phyloP scores from a whole-genome alignment of 225 moss, liverwort and hornwort species.

The Marchantia paleacea region DNA sequence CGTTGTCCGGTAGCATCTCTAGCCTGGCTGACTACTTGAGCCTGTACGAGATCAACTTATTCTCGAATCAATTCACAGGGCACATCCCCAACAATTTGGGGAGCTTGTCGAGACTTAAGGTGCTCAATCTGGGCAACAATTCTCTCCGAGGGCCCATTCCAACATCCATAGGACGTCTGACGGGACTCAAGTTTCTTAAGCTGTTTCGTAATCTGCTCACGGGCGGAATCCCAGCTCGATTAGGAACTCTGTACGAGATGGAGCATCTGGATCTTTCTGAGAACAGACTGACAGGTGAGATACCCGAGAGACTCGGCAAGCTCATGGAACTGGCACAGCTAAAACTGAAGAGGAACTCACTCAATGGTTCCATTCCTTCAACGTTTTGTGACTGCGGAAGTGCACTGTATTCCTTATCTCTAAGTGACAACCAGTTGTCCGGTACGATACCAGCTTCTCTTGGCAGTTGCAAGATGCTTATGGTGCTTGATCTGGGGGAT shows the following conservation, averaged over 20 bases:
- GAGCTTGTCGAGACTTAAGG: background rate
- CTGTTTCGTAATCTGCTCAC: slow-evolving; percentile 23
- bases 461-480: no score
- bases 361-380: slow-evolving; percentile 28
- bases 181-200: background rate
- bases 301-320: background rate
- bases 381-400: slow-evolving; percentile 2
- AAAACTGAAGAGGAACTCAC: slow-evolving; percentile 28
- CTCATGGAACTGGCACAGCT: background rate
- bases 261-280: no score
- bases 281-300: no score
- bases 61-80: background rate
- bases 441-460: slow-evolving; percentile 17
- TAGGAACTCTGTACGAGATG: slow-evolving; percentile 3
- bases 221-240: slow-evolving; percentile 24
- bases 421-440: slow-evolving; percentile 25
- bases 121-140: slow-evolving; percentile 11
- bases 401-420: slow-evolving; percentile 24
- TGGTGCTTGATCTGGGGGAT: no score
- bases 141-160: slow-evolving; percentile 13
- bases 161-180: slow-evolving; percentile 21
- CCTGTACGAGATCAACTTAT: background rate
- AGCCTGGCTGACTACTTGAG: background rate
- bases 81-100: background rate
- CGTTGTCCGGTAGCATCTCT: background rate